Evolutionary conservation across 2,329 filamentous ascomycete species (phyloP).

Genomic region (Aspergillus cejpii): DNA sequence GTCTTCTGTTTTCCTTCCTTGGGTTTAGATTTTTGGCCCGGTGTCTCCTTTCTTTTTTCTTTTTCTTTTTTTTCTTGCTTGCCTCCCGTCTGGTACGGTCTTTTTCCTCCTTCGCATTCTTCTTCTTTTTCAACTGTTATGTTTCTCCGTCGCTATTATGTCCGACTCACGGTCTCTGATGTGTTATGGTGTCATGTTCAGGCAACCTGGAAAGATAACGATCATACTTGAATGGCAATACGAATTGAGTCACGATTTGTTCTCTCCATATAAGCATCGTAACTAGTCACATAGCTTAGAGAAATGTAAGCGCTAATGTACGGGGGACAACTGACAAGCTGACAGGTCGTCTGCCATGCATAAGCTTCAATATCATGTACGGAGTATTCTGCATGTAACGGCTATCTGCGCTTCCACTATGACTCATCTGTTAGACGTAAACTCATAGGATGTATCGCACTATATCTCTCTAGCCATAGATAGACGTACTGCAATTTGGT

Average conservation of each 20-base stretch:
- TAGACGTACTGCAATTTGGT: too few relatives aligned
- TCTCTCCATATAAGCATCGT: not conserved
- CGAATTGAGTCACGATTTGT: not conserved
- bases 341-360: not conserved
- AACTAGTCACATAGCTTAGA: too few relatives aligned
- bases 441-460: not conserved
- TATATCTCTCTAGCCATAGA: too few relatives aligned
- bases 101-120: slow-evolving; percentile 5
- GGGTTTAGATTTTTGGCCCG: slow-evolving; percentile 6
- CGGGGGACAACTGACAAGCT: too few relatives aligned
- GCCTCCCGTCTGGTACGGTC: slow-evolving; percentile 15
- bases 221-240: slow-evolving; percentile 1
- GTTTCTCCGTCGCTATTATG: slow-evolving; percentile 10
- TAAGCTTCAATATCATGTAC: not conserved
- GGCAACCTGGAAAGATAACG: slow-evolving; percentile 1
- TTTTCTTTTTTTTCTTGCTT: slow-evolving; percentile 8
- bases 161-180: slow-evolving; percentile 11
- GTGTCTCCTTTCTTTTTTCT: slow-evolving; percentile 10
- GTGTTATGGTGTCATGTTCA: slow-evolving; percentile 25
- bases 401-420: not conserved
- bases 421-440: not conserved
- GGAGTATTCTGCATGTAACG: not conserved
- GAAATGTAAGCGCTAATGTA: too few relatives aligned
- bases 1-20: slow-evolving; percentile 9
- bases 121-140: slow-evolving; percentile 6